A percentile compares a stretch with the other conserved stretches of the same genome.
These are phyloP conservation scores for Gaultheria prostrata DNA, from an alignment of 148 eudicot genomes.

Conservation along the genomic window DNA sequence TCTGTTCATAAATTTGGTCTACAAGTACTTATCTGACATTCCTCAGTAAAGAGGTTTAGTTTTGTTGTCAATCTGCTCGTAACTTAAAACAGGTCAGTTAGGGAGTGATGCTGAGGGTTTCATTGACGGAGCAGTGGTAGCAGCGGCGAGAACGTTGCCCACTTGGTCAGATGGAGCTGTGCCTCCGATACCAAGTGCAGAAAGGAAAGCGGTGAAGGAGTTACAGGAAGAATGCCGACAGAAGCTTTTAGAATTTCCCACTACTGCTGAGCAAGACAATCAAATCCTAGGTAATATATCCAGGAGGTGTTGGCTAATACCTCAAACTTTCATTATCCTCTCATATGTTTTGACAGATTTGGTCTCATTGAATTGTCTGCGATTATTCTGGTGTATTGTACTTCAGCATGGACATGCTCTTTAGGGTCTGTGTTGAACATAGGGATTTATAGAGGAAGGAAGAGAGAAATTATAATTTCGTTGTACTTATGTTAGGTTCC, in stretches of 20 bases:
- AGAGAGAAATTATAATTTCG: neutral
- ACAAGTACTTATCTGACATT: neutral
- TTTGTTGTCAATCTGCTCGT: neutral
- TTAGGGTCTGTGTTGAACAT: neutral
- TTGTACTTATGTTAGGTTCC: neutral
- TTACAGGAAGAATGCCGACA: constrained; percentile 83
- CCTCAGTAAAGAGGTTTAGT: neutral
- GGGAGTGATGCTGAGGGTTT: constrained; percentile 49
- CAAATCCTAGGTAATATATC: constrained; percentile 59
- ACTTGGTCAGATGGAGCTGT: constrained; percentile 87
- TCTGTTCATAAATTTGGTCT: constrained; percentile 15
- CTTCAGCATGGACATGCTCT: neutral
- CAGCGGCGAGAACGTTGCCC: constrained; percentile 91
- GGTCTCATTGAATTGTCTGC: neutral
- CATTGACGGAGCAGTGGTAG: constrained; percentile 95
- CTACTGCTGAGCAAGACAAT: constrained; percentile 77
- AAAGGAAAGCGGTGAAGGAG: constrained; percentile 86
- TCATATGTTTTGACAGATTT: neutral
- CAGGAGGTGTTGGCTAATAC: neutral
- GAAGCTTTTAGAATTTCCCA: constrained; percentile 63
- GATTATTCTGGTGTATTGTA: neutral
- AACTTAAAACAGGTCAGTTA: constrained; percentile 43
- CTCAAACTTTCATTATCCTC: neutral
- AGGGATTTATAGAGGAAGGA: neutral
- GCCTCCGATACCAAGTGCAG: constrained; percentile 79